A percentile compares a stretch with the other conserved stretches of the same genome.
Conservation (phyloP, 805 yeast genomes). For the Candida multigemmis region DNA sequence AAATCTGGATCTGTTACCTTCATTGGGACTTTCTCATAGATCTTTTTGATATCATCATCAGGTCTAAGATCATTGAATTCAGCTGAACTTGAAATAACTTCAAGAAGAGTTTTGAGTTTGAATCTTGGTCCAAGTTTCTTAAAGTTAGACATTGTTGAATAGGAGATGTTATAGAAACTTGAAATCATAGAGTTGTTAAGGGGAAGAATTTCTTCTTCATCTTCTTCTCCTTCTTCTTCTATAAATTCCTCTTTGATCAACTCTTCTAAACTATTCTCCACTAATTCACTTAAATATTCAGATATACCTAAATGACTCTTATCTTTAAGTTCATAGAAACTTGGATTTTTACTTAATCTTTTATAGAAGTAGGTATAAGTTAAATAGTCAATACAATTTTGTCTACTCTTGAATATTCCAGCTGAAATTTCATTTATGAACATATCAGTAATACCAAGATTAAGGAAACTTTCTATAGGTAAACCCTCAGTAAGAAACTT, state of each 20-base stretch:
- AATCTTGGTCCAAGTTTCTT: constrained; percentile 44
- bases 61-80: constrained; percentile 63
- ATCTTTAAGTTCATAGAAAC: constrained; percentile 75
- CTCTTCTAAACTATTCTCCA: constrained; percentile 63
- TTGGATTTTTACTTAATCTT: constrained; percentile 73
- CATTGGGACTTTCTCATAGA: constrained; percentile 58
- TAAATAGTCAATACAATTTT: constrained; percentile 86
- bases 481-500: constrained; percentile 65
- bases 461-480: constrained; percentile 77
- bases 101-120: constrained; percentile 53
- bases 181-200: constrained; percentile 68
- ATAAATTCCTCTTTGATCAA: constrained; percentile 53
- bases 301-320: constrained; percentile 61
- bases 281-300: constrained; percentile 73
- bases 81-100: constrained; percentile 53
- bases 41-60: constrained; percentile 42
- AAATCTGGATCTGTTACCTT: constrained; percentile 34
- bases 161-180: constrained; percentile 60
- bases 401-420: constrained; percentile 53
- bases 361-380: constrained; percentile 79
- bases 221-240: constrained; percentile 40
- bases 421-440: constrained; percentile 69
- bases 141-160: constrained; percentile 58
- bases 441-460: constrained; percentile 51
- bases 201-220: constrained; percentile 40